Conservation (phyloP, 2,329 filamentous ascomycete genomes). For the Ascochyta pisi region DNA sequence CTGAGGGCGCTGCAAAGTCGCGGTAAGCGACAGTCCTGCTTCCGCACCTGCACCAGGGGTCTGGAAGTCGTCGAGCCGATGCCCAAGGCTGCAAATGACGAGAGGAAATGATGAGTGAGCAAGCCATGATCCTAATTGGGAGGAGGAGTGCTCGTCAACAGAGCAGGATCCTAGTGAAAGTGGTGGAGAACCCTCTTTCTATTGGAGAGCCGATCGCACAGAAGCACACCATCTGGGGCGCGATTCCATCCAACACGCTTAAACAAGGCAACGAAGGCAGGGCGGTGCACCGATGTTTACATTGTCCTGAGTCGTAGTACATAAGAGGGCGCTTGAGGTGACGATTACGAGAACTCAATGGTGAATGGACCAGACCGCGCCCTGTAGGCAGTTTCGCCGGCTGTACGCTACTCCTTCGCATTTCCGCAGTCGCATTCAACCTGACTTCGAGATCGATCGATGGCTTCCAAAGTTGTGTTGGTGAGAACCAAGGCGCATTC, state of each 20-base stretch:
- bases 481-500: constrained; percentile 10
- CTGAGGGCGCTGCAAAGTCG: constrained; percentile 20
- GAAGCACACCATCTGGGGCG: constrained; percentile 35
- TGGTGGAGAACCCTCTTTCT: constrained; percentile 22
- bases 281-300: constrained; percentile 30
- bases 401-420: constrained; percentile 13
- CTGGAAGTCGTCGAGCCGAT: constrained; percentile 16
- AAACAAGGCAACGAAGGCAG: constrained; percentile 32
- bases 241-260: constrained; percentile 21
- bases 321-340: constrained; percentile 15
- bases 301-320: constrained; percentile 26
- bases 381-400: constrained; percentile 26
- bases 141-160: constrained; percentile 20
- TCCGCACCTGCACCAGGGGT: constrained; percentile 36
- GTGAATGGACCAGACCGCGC: constrained; percentile 18
- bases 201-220: constrained; percentile 29
- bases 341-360: constrained; percentile 3
- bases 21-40: constrained; percentile 27
- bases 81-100: constrained; percentile 11
- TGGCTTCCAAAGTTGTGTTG: constrained; percentile 5
- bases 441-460: constrained; percentile 14
- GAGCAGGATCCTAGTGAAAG: constrained; percentile 20
- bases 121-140: constrained; percentile 26
- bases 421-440: constrained; percentile 7
- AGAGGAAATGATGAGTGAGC: constrained; percentile 32